Evolutionary conservation across 2,329 filamentous ascomycete genomes (phyloP), one percentile per base, ranked within the genome.

Genomic region (Corniculantispora saksenae): DNA sequence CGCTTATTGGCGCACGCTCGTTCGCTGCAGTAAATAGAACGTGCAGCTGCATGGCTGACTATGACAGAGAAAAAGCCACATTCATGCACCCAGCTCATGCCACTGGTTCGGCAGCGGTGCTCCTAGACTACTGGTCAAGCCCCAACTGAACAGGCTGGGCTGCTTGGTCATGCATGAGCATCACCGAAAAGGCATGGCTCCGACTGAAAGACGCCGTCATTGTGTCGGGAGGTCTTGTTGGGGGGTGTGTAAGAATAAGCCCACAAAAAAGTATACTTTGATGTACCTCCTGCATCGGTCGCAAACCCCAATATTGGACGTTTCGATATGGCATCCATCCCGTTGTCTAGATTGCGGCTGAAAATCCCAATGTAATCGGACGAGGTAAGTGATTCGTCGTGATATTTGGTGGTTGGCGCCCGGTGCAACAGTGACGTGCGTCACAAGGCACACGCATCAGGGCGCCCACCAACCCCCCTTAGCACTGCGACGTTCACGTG

Each of bases 361-460:
- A 15, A 54, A 61, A 51, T 45, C n/a, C 43, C 25, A 54, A 43
- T 27, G 19, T n/a, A 9, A 12, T 4, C 12, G n/a, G 61, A 40
- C 23, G 35, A 56, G 61, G 27, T 38, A 27, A 25, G 40, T 57
- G 61, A 63, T 63, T 63, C 61, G 53, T 55, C 15, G 60, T 47
- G 53, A 56, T n/a, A 5, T 7, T n/a, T 25, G n/a, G 27, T 2
- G 38, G 43, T 58, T 51, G 54, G 53, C 61, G 61, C 61, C 61
- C 54, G 47, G 48, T 64, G 61, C 47, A 64, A 64, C 61, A 27
- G 54, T 64, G 61, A 64, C 54, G 32, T 58, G 61, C 61, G 58
- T 64, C 60, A 62, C 60, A 35, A 48, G 60, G 27, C 38, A 35
- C 38, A 35, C 27, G 13, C 51, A 62, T 54, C 40, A 58, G 21